Base-by-base conservation (phyloP, 1,284 basidiomycete genomes). In the Cutaneotrichosporon mucoides region DNA sequence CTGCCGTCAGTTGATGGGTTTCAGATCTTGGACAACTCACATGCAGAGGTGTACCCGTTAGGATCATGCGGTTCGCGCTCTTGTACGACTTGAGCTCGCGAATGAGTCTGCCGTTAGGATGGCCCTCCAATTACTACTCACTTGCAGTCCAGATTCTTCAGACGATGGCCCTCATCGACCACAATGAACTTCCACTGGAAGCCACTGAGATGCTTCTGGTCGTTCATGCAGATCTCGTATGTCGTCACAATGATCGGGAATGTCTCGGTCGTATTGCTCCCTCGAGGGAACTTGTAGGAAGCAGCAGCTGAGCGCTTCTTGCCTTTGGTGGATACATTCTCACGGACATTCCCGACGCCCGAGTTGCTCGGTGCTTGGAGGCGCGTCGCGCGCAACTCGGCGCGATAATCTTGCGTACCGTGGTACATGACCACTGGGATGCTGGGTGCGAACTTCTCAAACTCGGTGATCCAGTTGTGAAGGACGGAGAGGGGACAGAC, bases 1-100 rank as follows among this genome's bases (percentile, higher is more conserved):
- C 89, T 92, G 72, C 36, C 61, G 3, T 38, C 47, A 34, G 40
- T 38, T 5, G 6, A 10, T 5, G 13, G n/a, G 42, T 50, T 36
- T 5, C 8, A 35, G 13, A 41, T 16, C 5, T 1, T 4, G 36
- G 38, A 12, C 7, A 11, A 79, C 87, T 63, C 65, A 92, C 89
- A 73, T 94, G 93, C 38, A 98, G 77, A 2, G 92, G 93, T 7
- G 93, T 97, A 24, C 94, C 94, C 1, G 93, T 97, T 56, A 98
- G 79, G 56, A 98, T 89, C 84, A 97, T 88, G 55, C 94, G 82
- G 53, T 92, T 91, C 1, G 88, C 90, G 61, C 87, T 88, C 7
- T 82, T 81, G 72, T 93, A 93, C 68, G 86, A 85, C 81, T 95
- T 96, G 66, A 98, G 87, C 77, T 97, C 93, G 61, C 84, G 84